phyloP scores from a whole-genome alignment of 2,329 filamentous ascomycete genomes.

The Coniochaeta hoffmannii region DNA sequence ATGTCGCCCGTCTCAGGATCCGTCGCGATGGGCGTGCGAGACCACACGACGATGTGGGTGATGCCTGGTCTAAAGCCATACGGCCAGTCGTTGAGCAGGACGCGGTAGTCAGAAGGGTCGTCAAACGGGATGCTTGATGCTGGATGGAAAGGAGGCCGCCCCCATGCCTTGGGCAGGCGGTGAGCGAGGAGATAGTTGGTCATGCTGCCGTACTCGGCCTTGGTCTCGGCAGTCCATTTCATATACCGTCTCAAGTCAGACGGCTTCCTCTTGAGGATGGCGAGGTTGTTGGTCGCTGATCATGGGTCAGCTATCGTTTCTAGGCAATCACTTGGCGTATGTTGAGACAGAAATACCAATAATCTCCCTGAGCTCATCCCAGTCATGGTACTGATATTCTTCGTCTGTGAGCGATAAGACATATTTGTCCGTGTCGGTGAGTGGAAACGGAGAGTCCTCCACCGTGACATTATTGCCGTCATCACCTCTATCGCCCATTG shows the following conservation, averaged over 20 bases:
- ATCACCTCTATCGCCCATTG: conserved; percentile 31
- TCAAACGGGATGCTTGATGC: conserved; percentile 43
- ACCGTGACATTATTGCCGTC: background rate
- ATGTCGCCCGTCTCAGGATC: conserved; percentile 65
- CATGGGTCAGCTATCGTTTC: background rate
- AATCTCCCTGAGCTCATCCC: conserved; percentile 64
- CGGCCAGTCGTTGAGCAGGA: conserved; percentile 89
- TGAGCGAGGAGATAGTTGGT: conserved; percentile 70
- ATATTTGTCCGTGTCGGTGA: conserved; percentile 51
- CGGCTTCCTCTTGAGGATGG: conserved; percentile 70
- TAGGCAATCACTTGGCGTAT: background rate
- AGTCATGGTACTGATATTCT: conserved; percentile 62
- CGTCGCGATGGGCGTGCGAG: conserved; percentile 70
- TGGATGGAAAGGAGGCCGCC: conserved; percentile 46
- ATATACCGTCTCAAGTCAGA: conserved; percentile 76
- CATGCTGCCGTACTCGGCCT: conserved; percentile 69
- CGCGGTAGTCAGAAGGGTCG: conserved; percentile 52
- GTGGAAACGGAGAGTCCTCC: conserved; percentile 46
- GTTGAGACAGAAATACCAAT: conserved; percentile 40
- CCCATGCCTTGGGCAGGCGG: conserved; percentile 63
- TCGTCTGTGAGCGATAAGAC: conserved; percentile 59
- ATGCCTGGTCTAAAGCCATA: conserved; percentile 64
- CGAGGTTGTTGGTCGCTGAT: conserved; percentile 53
- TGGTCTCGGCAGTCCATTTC: conserved; percentile 64
- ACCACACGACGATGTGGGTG: conserved; percentile 88